phyloP scores from a whole-genome alignment of 2,329 filamentous ascomycete genomes.

The Arthroderma sp. region DNA sequence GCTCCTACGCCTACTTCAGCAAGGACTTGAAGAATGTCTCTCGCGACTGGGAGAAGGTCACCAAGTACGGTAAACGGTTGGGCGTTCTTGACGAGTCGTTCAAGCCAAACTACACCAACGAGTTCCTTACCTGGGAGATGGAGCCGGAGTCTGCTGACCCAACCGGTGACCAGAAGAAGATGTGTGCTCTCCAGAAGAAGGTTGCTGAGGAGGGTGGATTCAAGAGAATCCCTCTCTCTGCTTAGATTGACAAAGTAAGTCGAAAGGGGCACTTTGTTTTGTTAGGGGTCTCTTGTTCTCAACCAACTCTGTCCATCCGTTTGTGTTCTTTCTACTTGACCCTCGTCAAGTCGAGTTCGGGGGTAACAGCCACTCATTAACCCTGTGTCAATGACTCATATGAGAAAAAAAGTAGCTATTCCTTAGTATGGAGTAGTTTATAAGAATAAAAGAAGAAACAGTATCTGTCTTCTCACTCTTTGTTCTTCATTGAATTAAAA shows the following conservation, averaged over 20 bases:
- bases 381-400: neutral
- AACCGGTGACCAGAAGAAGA: constrained; percentile 60
- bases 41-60: constrained; percentile 68
- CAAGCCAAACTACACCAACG: constrained; percentile 62
- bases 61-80: constrained; percentile 61
- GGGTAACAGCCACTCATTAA: constrained; percentile 1
- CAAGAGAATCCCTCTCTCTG: constrained; percentile 24
- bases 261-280: too few relatives aligned
- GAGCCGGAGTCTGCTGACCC: constrained; percentile 56
- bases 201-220: constrained; percentile 55
- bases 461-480: too few relatives aligned
- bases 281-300: neutral
- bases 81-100: constrained; percentile 54
- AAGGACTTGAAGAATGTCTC: constrained; percentile 61
- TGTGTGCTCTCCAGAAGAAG: constrained; percentile 56
- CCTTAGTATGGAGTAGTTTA: neutral
- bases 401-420: neutral
- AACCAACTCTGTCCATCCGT: neutral
- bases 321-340: neutral
- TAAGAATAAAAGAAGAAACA: neutral
- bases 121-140: constrained; percentile 54
- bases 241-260: neutral
- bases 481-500: too few relatives aligned
- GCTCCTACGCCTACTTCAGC: constrained; percentile 65
- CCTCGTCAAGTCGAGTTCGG: neutral